Evolutionary conservation across 352 stramenopile genomes (phyloP), one percentile per base, ranked within the genome.

Genomic region (Albugo candida): DNA sequence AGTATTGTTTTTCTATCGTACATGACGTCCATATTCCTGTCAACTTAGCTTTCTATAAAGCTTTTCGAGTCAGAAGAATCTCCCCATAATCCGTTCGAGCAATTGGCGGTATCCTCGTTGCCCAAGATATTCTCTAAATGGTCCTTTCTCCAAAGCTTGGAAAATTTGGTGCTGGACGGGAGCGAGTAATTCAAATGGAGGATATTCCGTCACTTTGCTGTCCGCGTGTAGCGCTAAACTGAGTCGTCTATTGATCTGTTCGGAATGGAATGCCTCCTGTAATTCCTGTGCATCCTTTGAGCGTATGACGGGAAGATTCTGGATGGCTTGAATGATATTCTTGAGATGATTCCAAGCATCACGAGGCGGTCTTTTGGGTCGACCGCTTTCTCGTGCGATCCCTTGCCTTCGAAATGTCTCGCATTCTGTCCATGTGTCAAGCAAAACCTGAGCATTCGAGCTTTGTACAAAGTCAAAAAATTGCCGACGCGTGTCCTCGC

Each of bases 401-500:
- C 64, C 55, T 20, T 71, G 78, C 14, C 70, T 63, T 13, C 74
- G 73, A 39, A 87, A 89, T 6, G 81, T 55, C 41, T 89, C 77
- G 46, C 73, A 87, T 48, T 89, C 71, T 38, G 83, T 76, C 74
- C 74, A 89, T n/a, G 74, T 83, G 47, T 89, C 74, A 41, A 89
- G 39, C 14, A 89, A 64, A 36, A 53, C 62, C 41, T 84, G 71
- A 18, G 70, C 67, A 11, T 65, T 57, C 11, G 71, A 75, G 18
- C 61, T 70, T 54, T 68, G 70, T 35, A 78, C 66, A 51, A 83
- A 89, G 42, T 89, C 77, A 11, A 74, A 69, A 48, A 89, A 87
- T 21, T 81, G 61, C 55, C 87, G 86, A 24, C 80, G 56, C 18
- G 70, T 76, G 41, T 83, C 74, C 66, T 86, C 71, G 49, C 74